Conservation (phyloP, 495 filamentous ascomycete species). For the Tuber borchii region DNA sequence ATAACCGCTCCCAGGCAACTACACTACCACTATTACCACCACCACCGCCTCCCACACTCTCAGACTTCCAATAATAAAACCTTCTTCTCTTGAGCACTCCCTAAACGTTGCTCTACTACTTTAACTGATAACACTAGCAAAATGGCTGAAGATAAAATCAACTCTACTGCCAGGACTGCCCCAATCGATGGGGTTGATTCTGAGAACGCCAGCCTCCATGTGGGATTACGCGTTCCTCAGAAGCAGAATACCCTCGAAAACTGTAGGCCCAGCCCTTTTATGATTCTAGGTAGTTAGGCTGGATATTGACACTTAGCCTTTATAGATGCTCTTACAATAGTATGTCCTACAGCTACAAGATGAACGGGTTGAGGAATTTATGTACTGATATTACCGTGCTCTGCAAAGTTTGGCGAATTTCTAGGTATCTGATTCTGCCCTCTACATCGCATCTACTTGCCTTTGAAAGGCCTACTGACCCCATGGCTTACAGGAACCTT, state of each 20-base stretch:
- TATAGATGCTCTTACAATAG: slow-evolving; percentile 22
- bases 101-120: not conserved
- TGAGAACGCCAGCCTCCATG: not conserved
- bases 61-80: not conserved
- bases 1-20: not conserved
- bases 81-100: not conserved
- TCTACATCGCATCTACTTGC: slow-evolving; percentile 29
- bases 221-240: not conserved
- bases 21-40: not conserved
- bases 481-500: slow-evolving; percentile 55
- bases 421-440: not conserved
- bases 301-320: not conserved
- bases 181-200: not conserved
- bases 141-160: not conserved
- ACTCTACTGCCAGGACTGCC: not conserved
- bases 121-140: not conserved
- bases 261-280: not conserved
- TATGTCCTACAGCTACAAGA: not conserved
- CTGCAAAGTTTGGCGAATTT: not conserved
- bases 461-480: slow-evolving; percentile 44
- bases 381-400: not conserved
- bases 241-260: not conserved
- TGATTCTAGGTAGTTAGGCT: not conserved
- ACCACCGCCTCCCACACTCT: not conserved
- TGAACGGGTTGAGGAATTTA: slow-evolving; percentile 37